These are phyloP conservation scores for Clohesyomyces aquaticus DNA, from an alignment of 495 filamentous ascomycete genomes.

Conservation along the genomic window DNA sequence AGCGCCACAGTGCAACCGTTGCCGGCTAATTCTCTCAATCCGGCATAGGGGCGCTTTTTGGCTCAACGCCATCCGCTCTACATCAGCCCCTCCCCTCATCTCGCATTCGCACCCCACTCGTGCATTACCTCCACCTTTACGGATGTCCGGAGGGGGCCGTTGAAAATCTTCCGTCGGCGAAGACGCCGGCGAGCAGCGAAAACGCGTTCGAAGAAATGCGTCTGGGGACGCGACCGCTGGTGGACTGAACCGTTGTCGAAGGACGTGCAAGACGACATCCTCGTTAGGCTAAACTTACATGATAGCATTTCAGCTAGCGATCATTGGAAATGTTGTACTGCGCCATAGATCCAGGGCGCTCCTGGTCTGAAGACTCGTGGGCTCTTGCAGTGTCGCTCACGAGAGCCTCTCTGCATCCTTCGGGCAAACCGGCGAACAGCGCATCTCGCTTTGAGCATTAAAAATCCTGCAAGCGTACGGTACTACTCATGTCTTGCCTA, in stretches of 20 bases:
- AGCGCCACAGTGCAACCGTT: constrained; percentile 11
- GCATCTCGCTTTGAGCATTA: background rate
- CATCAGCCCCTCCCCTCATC: background rate
- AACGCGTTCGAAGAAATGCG: background rate
- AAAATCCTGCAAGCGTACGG: too few species aligned
- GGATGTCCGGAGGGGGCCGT: background rate
- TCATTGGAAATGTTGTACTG: background rate
- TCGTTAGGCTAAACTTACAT: too few species aligned
- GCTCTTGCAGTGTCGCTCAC: background rate
- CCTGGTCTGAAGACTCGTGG: background rate
- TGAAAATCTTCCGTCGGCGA: background rate
- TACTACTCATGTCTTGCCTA: too few species aligned
- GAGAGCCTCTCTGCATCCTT: background rate
- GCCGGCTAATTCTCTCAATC: background rate
- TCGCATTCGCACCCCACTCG: background rate
- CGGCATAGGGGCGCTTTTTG: background rate
- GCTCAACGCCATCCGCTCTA: background rate
- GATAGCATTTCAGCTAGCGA: too few species aligned
- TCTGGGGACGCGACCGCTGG: background rate
- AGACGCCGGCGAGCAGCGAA: background rate
- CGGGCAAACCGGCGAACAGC: background rate
- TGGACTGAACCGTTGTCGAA: too few species aligned
- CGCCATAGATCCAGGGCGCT: too few species aligned
- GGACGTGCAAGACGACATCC: too few species aligned
- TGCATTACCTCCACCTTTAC: background rate